Percentiles rank a stretch among this genome's conserved stretches.
Evolutionary conservation across 257 asterid species (phyloP).

Genomic region (Mitragyna speciosa): DNA sequence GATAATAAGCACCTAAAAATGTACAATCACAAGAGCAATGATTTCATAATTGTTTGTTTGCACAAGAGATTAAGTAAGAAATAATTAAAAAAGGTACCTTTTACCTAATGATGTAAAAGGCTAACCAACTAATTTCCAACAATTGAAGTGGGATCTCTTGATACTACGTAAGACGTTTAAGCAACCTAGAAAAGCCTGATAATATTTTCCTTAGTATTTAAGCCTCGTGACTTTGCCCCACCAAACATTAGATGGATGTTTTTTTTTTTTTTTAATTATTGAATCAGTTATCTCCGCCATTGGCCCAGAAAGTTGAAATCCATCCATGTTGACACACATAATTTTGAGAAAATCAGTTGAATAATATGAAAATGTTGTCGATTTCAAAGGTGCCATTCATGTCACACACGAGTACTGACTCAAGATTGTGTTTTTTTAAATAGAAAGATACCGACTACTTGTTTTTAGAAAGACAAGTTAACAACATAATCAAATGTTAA

Average conservation of each 20-base stretch:
- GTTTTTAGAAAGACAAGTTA: slow-evolving; percentile 25
- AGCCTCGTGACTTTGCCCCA: slow-evolving; percentile 49
- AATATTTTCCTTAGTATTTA: slow-evolving; percentile 53
- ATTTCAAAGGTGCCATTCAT: slow-evolving; percentile 67
- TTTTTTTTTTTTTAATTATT: no score
- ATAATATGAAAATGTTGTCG: slow-evolving; percentile 28
- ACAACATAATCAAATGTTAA: slow-evolving; percentile 13
- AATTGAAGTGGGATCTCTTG: slow-evolving; percentile 47
- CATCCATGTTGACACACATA: slow-evolving; percentile 25
- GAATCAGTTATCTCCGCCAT: slow-evolving; percentile 41
- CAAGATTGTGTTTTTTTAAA: slow-evolving; percentile 22
- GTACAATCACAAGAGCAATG: slow-evolving; percentile 22
- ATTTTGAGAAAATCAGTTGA: slow-evolving; percentile 21
- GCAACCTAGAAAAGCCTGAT: slow-evolving; percentile 34
- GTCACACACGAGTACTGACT: slow-evolving; percentile 39
- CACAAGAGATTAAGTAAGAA: slow-evolving; percentile 28
- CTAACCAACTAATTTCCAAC: slow-evolving; percentile 52
- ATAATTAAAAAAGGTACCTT: slow-evolving; percentile 47
- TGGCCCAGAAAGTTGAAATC: slow-evolving; percentile 69
- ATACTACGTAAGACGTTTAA: slow-evolving; percentile 50
- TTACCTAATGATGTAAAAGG: slow-evolving; percentile 84
- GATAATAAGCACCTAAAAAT: slow-evolving; percentile 12
- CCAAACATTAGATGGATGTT: slow-evolving; percentile 45
- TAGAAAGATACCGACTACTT: slow-evolving; percentile 30
- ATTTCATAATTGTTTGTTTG: slow-evolving; percentile 35